phyloP scores from a whole-genome alignment of 495 filamentous ascomycete genomes.

The Penicillium bovifimosum region DNA sequence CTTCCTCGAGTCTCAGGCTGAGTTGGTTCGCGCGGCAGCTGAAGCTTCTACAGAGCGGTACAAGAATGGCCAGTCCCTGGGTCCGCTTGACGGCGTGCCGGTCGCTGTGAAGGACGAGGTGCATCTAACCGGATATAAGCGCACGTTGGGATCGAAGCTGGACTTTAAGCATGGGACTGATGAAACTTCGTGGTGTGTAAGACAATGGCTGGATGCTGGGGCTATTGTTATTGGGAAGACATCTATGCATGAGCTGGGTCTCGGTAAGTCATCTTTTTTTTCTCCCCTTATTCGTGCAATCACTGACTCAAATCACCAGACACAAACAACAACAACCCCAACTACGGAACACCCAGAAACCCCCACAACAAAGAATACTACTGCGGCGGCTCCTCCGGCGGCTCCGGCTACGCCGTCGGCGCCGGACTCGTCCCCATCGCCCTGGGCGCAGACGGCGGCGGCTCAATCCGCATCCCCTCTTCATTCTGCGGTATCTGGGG shows the following conservation, averaged over 20 bases:
- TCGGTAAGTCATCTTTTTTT: constrained; percentile 40
- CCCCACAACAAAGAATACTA: constrained; percentile 78
- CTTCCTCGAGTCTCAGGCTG: constrained; percentile 57
- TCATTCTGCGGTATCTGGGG: constrained; percentile 85
- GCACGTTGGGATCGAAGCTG: constrained; percentile 54
- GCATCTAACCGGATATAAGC: constrained; percentile 67
- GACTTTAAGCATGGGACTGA: constrained; percentile 48
- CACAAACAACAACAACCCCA: constrained; percentile 78
- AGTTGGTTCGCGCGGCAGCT: constrained; percentile 60
- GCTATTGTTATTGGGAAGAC: constrained; percentile 79
- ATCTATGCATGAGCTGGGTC: constrained; percentile 88
- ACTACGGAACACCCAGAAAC: constrained; percentile 75
- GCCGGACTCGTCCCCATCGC: constrained; percentile 76
- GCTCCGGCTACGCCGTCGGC: constrained; percentile 70
- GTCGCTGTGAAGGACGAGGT: constrained; percentile 84
- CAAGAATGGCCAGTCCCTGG: constrained; percentile 53
- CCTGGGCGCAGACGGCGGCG: constrained; percentile 81
- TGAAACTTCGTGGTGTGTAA: constrained; percentile 67
- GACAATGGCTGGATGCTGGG: constrained; percentile 69
- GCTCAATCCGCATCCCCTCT: constrained; percentile 75
- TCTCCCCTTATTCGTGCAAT: neutral
- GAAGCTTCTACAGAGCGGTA: constrained; percentile 66
- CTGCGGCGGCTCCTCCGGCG: constrained; percentile 83
- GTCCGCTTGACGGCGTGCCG: constrained; percentile 77
- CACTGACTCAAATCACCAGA: constrained; percentile 41